Evolutionary conservation across 1,284 basidiomycete species (phyloP), one percentile per base, ranked within the genome.

Genomic region (Ustilago lituana): DNA sequence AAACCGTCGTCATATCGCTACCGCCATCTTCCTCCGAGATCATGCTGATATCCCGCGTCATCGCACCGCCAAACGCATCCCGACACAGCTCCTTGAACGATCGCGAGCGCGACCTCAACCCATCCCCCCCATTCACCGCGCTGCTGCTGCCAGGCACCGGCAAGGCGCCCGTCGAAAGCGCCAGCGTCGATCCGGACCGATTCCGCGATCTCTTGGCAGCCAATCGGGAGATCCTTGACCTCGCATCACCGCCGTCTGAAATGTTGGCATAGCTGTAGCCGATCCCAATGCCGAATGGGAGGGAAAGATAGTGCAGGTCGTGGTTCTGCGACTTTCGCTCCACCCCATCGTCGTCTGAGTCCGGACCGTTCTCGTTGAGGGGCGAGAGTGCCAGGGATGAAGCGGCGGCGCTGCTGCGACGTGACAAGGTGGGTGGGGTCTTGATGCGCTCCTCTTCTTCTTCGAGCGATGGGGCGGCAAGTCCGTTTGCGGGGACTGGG

Each of bases 281-380:
- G n/a, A 71, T 59, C 4, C 68, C 68, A 17, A 71, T 58, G 7
- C 68, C 68, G 22, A 71, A 66, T 4, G 68, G 68, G 6, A 71
- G 49, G 29, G 63, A 56, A 9, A 62, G 55, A 24, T 71, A 71
- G 23, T 66, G 62, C 23, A 71, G 51, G 33, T 66, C 59, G n/a
- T n/a, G n/a, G n/a, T 48, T 41, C 2, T 48, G 48, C 5, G 57
- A 11, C 23, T 53, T 59, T 24, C 56, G 60, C 22, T 55, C 60
- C 14, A 26, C 15, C 9, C 54, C 58, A 11, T 69, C 66, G 14
- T 69, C 56, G 12, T 51, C 52, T 35, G 66, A 64, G 27, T 65
- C 61, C 15, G 51, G 40, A 3, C 43, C 38, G 12, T 37, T 23
- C n/a, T 57, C 57, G 38, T 61, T 46, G 19, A 41, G 49, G 7